phyloP scores from a whole-genome alignment of 176 grass and related monocot species.

The Oryza glaberrima region DNA sequence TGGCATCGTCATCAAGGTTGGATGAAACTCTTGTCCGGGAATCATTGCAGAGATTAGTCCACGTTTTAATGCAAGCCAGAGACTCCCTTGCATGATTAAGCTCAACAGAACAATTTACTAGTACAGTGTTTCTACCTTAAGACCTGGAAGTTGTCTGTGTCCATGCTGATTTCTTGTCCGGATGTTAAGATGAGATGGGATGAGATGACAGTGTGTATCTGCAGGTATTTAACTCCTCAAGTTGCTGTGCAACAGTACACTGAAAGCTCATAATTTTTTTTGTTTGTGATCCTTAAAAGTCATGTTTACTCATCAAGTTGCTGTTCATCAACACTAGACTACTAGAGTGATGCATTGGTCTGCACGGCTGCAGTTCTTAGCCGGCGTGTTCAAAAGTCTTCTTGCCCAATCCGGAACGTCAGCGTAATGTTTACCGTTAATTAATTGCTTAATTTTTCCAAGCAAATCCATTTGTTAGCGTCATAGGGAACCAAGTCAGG shows the following conservation, averaged over 20 bases:
- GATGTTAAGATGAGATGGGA: background rate
- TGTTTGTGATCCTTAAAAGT: background rate
- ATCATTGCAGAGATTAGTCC: conserved; percentile 28
- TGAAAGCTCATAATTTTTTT: background rate
- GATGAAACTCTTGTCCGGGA: background rate
- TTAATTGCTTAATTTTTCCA: background rate
- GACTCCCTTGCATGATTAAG: background rate
- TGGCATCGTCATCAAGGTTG: background rate
- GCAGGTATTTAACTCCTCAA: background rate
- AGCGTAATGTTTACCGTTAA: background rate
- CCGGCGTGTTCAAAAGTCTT: background rate
- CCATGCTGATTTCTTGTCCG: background rate
- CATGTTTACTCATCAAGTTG: background rate
- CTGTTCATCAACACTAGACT: background rate
- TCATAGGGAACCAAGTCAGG: background rate
- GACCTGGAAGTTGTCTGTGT: conserved; percentile 15
- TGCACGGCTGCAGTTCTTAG: no score
- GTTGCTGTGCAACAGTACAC: background rate
- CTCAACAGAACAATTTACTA: background rate
- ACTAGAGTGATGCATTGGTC: no score
- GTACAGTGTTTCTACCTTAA: background rate
- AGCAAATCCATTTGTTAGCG: background rate
- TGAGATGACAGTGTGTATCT: background rate
- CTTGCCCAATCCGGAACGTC: background rate
- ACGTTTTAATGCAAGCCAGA: conserved; percentile 33